phyloP scores from a whole-genome alignment of 2,329 filamentous ascomycete species.

The Tolypocladium inflatum region DNA sequence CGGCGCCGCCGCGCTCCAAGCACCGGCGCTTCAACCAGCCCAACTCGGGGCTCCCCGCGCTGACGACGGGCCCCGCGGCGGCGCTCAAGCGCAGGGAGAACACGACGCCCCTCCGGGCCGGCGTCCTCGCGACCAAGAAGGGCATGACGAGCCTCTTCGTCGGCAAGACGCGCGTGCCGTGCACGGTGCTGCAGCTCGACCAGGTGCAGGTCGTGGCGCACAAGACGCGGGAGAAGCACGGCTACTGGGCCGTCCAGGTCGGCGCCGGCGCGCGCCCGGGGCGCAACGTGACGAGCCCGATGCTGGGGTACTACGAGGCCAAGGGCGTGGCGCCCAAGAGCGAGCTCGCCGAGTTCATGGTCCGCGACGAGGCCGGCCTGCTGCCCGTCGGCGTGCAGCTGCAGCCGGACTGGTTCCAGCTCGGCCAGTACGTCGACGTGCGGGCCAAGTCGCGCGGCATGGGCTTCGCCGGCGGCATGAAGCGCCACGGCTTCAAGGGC shows the following conservation, averaged over 20 bases:
- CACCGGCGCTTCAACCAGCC: constrained; percentile 53
- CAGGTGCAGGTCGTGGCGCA: constrained; percentile 80
- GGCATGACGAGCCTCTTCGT: constrained; percentile 93
- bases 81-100: constrained; percentile 48
- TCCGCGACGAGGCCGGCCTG: constrained; percentile 63
- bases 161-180: constrained; percentile 66
- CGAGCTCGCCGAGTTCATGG: constrained; percentile 78
- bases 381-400: constrained; percentile 67
- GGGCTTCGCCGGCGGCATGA: constrained; percentile 97
- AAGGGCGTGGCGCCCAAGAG: constrained; percentile 77
- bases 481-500: constrained; percentile 81
- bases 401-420: constrained; percentile 80
- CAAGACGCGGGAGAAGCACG: constrained; percentile 72
- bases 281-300: constrained; percentile 68
- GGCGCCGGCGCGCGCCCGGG: constrained; percentile 67
- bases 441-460: constrained; percentile 71
- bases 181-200: constrained; percentile 91
- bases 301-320: constrained; percentile 80
- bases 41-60: constrained; percentile 44
- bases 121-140: constrained; percentile 80
- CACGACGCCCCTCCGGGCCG: constrained; percentile 60
- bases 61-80: constrained; percentile 49
- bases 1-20: constrained; percentile 39
- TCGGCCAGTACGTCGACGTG: constrained; percentile 85
- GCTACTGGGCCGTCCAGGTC: constrained; percentile 91